Evolutionary conservation across 345 rosid genomes (phyloP), one percentile per base, ranked within the genome.

Genomic region (Lepidium aucheri): DNA sequence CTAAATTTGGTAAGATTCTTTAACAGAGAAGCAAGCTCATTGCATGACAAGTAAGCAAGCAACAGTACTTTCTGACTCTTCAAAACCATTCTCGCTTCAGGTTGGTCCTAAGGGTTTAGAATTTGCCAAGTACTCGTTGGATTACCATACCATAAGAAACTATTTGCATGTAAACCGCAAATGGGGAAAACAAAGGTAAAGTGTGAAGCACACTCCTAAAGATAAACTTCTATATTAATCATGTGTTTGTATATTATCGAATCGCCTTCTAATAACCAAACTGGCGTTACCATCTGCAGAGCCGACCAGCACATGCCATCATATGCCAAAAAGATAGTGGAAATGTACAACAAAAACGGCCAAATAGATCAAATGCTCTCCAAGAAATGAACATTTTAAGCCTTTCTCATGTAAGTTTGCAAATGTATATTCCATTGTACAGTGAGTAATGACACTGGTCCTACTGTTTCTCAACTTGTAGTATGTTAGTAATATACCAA

Each of bases 71-170:
- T 65, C 51, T 11, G 28, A 45, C 10, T 26, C 26, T 39, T 10
- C 32, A 35, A 39, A 50, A 53, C 41, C 26, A 22, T 65, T 66
- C 16, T 44, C 60, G 50, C 59, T 76, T 63, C 81, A 90, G 98
- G 78, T 93, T 79, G 91, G 97, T 17, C 98, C 98, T 1, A 93
- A 87, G 75, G 98, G 98, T 63, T 77, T 93, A 65, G 98, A 93
- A 80, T 93, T 90, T 73, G 98, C 98, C 11, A 90, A 95, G 42
- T 93, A 89, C 80, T 93, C 94, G 17, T 88, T 90, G 8, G 97
- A 93, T 74, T 93, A 93, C 80, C 98, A 90, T 79, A 93, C 98
- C 4, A 89, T 93, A 73, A 81, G 98, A 79, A 93, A 93, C 81
- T 90, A 82, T 70, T 70, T 93, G 80, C 68, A 93, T 34, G 79